Evolutionary conservation across 2,329 filamentous ascomycete species (phyloP), one percentile per base, ranked within the genome.

Genomic region (Volutella citrinella): DNA sequence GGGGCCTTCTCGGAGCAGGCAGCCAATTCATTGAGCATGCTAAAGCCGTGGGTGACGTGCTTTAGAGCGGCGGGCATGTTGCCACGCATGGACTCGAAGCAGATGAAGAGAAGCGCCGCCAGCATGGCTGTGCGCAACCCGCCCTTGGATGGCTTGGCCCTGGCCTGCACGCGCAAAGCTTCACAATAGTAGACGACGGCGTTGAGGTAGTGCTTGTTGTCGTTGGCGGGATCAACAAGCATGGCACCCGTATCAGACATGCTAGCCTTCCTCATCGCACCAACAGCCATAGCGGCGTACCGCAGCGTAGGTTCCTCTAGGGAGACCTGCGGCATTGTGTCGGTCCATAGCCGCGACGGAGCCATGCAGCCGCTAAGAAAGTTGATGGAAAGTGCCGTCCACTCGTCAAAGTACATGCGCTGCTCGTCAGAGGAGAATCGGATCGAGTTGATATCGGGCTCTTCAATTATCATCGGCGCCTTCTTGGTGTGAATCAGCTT

Each of bases 141-240:
- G n/a, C 61, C 59, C 6, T 50, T 56, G 3, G 54, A 59, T 3
- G 63, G 60, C 20, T 45, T 54, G 2, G 63, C 62, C 22, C 58
- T 56, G 8, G 61, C 52, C 22, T 67, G 64, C 8, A 65, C 42
- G 4, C 62, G 61, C n/a, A 67, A 45, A 7, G 64, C 64, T 32
- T 65, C 55, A 38, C 64, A 66, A 21, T 67, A 67, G 36, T 63
- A 63, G 11, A 56, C 49, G 19, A 67, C 53, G 19, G 63, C 63
- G 30, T 65, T 65, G 24, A 65, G 48, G 22, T 65, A 64, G 34
- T 66, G 63, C 20, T 48, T 57, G 39, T 64, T 66, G 11, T 45
- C 43, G 6, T 37, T 49, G 4, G 43, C 44, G 3, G 55, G 42
- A 6, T 51, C 35, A n/a, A 30, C 35, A 0, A n/a, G n/a, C n/a